Base-by-base conservation (phyloP, 805 yeast genomes). In the Saccharomycopsis sp. region DNA sequence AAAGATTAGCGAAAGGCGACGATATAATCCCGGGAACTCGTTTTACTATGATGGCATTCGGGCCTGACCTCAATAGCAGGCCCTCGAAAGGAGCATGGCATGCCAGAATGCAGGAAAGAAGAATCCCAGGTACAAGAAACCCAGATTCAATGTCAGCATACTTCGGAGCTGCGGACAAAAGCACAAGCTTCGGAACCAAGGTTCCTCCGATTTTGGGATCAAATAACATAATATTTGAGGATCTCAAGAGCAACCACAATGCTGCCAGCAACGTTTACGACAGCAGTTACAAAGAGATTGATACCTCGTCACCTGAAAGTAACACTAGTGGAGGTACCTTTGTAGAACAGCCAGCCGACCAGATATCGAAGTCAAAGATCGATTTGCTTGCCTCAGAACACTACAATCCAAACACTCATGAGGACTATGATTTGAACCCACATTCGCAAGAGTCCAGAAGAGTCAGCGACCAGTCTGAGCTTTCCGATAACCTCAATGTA, bases 1-100 rank as follows among this genome's bases (percentile, higher is more conserved):
- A 44, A 44, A 44, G 48, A 44, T 44, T 44, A 20, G 48, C 48
- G 16, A 44, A 18, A 44, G 48, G 48, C 16, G 48, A 44, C 12
- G 21, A 44, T 44, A 44, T 44, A 12, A 44, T 44, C 16, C 7
- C 48, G 4, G 48, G 48, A 16, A 44, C 48, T 12, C 21, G 12
- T 44, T 44, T 44, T 20, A 44, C 48, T 5, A 44, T 44, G 48
- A 44, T 16, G 48, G 4, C 21, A 7, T 44, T 44, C 16, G 48
- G 48, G 18, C 48, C 48, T 16, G 48, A 44, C 18, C 18, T 44
- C 48, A 29, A 29, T 29, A 29, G 37, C 37, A 29, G 12, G 37
- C 37, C 37, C 12, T 5, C 12, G 12, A 29, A 12, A 29, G 37
- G 12, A 29, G 12, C 12, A 5, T 12, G 12, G 37, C 37, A 29